Base-by-base conservation (phyloP, 768 basidiomycete genomes). In the Pulveroboletus sp. region DNA sequence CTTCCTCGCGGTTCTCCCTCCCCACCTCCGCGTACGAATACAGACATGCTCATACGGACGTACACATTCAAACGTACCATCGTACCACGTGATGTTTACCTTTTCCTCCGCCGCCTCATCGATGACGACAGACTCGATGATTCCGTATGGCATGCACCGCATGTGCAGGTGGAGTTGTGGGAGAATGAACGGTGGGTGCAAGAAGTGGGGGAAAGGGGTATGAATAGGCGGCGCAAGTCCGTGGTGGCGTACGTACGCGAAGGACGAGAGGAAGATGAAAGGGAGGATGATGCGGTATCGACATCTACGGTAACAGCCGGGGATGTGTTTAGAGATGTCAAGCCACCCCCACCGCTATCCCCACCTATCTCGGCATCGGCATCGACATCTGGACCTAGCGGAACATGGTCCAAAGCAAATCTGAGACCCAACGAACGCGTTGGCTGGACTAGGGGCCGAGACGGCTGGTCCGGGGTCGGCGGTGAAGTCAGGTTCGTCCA, bases 171-270 rank as follows among this genome's bases (percentile, higher is more conserved):
- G 14, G 85, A 88, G 64, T 61, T 91, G 20, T 91, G 80, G 73
- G 90, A 92, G 72, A 92, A 90, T 66, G 87, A 91, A 62, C 74
- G 90, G 16, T 84, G 77, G 69, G 61, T 65, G 31, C 64, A 67
- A 27, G 49, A 52, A 27, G 43, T 31, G 2, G 8, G 37, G 1
- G 49, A 61, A n/a, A n/a, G n/a, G n/a, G n/a, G n/a, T n/a, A n/a
- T n/a, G 6, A 19, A 10, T 27, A 51, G 48, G 44, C 45, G 44
- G 7, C 43, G 50, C 8, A 53, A 33, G 40, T 48, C 57, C 0
- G 21, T 34, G 21, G 45, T 51, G 2, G 31, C 29, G 14, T 29
- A 49, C 24, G 37, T 51, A 1, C 39, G 38, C 8, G 53, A 54
- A 1, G 45, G 53, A n/a, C n/a, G n/a, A 19, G 55, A 52, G 4